Evolutionary conservation across 2,329 filamentous ascomycete species (phyloP), one percentile per base, ranked within the genome.

Genomic region (Stagonosporopsis cucurbitacearum): DNA sequence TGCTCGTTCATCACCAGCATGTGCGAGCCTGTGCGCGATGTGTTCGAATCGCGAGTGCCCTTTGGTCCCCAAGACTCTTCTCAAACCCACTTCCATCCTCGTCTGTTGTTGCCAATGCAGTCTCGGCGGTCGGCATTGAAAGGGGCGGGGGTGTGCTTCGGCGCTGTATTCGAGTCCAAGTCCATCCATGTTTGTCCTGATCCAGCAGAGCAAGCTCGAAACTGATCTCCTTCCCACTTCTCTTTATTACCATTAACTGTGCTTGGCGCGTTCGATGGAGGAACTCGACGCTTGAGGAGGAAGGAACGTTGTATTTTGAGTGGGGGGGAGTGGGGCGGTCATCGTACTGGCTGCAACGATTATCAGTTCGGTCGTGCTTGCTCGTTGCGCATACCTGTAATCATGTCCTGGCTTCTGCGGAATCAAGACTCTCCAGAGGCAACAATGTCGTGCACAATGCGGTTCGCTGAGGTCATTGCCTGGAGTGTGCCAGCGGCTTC

Each of bases 101-200:
- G 23, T 42, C 15, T 26, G 5, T 26, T 44, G 4, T 37, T 32
- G 12, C 39, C 40, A 30, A 2, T 8, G 6, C 15, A 5, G n/a
- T 13, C 3, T 23, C 9, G 32, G 8, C 12, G 32, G 17, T 51
- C 39, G n/a, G n/a, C 1, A 20, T 4, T 13, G n/a, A 23, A 40
- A 13, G 22, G 26, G 9, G 41, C 20, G 2, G 17, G 39, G 47
- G 12, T 20, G 22, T 32, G 11, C 15, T 19, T 43, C 8, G 17
- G 12, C n/a, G 37, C 17, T 23, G 19, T 3, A 13, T 2, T 15
- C 2, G 19, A 4, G 13, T 12, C 2, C 8, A 42, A 26, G 11
- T 45, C 40, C 33, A 39, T 40, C 45, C 23, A 45, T 40, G 22
- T 6, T 20, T 54, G 12, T 45, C 40, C 40, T 54, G 40, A 33